Evolutionary conservation across 768 basidiomycete genomes (phyloP).

Genomic region (Phaeolepiota aurea): DNA sequence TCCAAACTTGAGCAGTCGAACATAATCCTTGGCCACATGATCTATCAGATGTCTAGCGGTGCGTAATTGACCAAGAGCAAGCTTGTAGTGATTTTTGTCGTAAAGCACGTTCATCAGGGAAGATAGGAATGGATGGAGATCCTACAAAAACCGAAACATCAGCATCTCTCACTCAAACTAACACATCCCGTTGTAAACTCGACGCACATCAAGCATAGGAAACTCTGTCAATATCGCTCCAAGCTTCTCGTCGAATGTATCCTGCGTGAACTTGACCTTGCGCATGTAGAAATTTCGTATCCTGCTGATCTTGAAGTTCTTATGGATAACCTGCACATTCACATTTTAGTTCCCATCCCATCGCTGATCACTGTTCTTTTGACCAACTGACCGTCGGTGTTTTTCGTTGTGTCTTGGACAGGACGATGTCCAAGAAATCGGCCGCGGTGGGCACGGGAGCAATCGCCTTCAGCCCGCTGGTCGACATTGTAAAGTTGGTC

Average conservation of each 20-base stretch:
- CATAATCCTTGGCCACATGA: conserved; percentile 95
- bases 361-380: not conserved
- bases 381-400: conserved; percentile 72
- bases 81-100: conserved; percentile 99
- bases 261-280: conserved; percentile 98
- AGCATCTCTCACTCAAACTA: too few species aligned
- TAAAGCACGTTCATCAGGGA: conserved; percentile 98
- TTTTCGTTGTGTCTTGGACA: conserved; percentile 93
- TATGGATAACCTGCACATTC: conserved; percentile 78
- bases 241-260: conserved; percentile 93
- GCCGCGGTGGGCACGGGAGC: conserved; percentile 96
- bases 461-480: conserved; percentile 91
- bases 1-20: conserved; percentile 93
- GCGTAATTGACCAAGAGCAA: conserved; percentile 93
- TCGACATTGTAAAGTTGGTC: conserved; percentile 65
- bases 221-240: conserved; percentile 92
- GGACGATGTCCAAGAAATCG: conserved; percentile 90
- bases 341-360: not conserved
- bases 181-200: too few species aligned
- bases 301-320: conserved; percentile 99
- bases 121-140: conserved; percentile 93
- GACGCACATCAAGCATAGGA: conserved; percentile 90
- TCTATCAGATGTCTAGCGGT: conserved; percentile 95
- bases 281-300: conserved; percentile 99
- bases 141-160: too few species aligned